Percentiles rank a stretch among this genome's conserved stretches.
These are phyloP conservation scores for Beauveria caledonica DNA, from an alignment of 2,329 filamentous ascomycete genomes.

Conservation along the genomic window DNA sequence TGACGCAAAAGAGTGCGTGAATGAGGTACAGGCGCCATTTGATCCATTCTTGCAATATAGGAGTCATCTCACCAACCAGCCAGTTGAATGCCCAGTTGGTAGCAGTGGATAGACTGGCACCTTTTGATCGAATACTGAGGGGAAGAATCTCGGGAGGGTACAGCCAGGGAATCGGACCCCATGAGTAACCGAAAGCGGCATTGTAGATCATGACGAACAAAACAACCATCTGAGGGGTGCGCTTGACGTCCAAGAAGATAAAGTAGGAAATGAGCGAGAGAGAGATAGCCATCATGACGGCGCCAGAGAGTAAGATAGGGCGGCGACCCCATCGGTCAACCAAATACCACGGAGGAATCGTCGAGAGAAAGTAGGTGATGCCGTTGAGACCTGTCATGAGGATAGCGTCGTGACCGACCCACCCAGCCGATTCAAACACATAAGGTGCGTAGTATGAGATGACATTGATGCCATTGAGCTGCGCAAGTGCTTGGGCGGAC, in stretches of 20 bases:
- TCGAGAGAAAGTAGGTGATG: constrained; percentile 80
- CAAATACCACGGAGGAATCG: constrained; percentile 93
- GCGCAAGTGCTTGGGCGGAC: constrained; percentile 92
- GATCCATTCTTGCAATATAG: constrained; percentile 84
- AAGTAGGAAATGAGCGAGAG: constrained; percentile 91
- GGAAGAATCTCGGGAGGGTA: constrained; percentile 98
- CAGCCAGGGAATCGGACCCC: constrained; percentile 96
- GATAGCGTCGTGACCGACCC: constrained; percentile 81
- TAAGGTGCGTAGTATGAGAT: constrained; percentile 98
- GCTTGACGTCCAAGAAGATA: constrained; percentile 72
- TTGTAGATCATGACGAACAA: constrained; percentile 98
- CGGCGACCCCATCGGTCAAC: constrained; percentile 89
- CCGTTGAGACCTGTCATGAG: constrained; percentile 97
- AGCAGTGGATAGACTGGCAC: constrained; percentile 89
- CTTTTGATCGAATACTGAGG: constrained; percentile 92
- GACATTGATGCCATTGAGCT: constrained; percentile 98
- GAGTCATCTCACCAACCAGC: constrained; percentile 92
- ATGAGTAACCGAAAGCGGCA: constrained; percentile 86
- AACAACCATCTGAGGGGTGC: constrained; percentile 79
- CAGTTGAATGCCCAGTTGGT: constrained; percentile 99
- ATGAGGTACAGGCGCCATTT: constrained; percentile 90
- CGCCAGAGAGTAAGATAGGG: constrained; percentile 81
- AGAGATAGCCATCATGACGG: constrained; percentile 80
- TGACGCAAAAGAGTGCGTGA: constrained; percentile 93
- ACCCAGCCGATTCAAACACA: constrained; percentile 95